Conservation (phyloP, 192 early-diverging fungal species). For the Geranomyces variabilis region DNA sequence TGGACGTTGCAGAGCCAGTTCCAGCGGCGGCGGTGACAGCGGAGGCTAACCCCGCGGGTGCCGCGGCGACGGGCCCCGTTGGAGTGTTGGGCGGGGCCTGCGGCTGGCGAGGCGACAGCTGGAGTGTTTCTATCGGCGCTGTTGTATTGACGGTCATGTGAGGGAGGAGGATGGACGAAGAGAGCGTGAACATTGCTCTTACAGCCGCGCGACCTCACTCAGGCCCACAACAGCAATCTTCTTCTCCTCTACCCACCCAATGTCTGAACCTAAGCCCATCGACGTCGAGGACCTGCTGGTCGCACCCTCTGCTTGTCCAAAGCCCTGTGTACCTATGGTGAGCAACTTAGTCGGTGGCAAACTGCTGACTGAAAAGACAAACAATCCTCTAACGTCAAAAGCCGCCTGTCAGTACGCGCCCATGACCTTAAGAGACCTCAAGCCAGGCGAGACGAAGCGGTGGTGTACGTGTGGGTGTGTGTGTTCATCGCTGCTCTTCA, state of each 20-base stretch:
- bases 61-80: too few relatives aligned
- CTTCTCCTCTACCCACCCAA: neutral
- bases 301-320: slow-evolving; percentile 9
- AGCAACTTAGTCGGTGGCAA: neutral
- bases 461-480: slow-evolving; percentile 34
- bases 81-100: slow-evolving; percentile 4
- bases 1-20: neutral
- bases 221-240: too few relatives aligned
- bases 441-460: slow-evolving; percentile 15
- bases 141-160: too few relatives aligned
- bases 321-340: slow-evolving; percentile 31
- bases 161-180: too few relatives aligned
- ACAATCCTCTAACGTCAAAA: neutral
- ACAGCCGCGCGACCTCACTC: too few relatives aligned
- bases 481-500: too few relatives aligned
- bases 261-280: neutral
- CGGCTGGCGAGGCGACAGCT: neutral
- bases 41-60: too few relatives aligned
- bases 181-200: too few relatives aligned
- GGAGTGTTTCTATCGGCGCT: too few relatives aligned
- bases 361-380: neutral
- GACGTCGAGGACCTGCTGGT: neutral
- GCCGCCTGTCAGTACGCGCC: slow-evolving; percentile 26
- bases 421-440: slow-evolving; percentile 11
- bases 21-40: neutral